Evolutionary conservation across 2,329 filamentous ascomycete species (phyloP).

Genomic region (Fusarium buxicola): DNA sequence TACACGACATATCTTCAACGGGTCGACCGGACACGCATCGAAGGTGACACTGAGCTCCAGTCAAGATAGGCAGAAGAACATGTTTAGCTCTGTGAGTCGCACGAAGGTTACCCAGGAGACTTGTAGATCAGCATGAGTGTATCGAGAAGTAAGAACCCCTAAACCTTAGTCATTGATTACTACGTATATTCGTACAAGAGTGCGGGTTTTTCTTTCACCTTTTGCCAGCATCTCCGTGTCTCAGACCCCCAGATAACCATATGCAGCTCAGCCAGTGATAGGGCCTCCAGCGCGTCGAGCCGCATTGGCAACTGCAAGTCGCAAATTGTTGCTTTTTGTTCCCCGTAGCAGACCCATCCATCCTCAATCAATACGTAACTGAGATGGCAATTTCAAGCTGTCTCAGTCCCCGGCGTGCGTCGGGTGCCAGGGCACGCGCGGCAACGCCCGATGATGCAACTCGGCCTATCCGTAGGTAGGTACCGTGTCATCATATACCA

Average conservation of each 20-base stretch:
- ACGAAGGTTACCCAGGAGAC: background rate
- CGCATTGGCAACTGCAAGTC: slow-evolving; percentile 26
- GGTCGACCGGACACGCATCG: background rate
- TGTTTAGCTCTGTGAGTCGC: too few species aligned
- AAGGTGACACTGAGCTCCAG: background rate
- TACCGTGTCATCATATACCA: slow-evolving; percentile 20
- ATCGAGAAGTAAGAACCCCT: too few species aligned
- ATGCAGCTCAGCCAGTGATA: slow-evolving; percentile 23
- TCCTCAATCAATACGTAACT: background rate
- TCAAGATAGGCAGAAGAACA: too few species aligned
- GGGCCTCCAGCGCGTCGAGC: background rate
- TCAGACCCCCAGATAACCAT: slow-evolving; percentile 6
- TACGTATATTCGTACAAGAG: too few species aligned
- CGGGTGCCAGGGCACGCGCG: slow-evolving; percentile 29
- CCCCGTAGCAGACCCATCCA: slow-evolving; percentile 8
- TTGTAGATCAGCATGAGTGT: background rate
- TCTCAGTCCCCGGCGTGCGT: slow-evolving; percentile 20
- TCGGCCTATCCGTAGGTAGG: slow-evolving; percentile 8
- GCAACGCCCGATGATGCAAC: slow-evolving; percentile 31
- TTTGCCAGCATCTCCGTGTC: slow-evolving; percentile 1
- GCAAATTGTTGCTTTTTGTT: slow-evolving; percentile 12
- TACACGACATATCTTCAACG: slow-evolving; percentile 2
- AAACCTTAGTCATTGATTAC: too few species aligned
- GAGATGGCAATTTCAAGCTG: slow-evolving; percentile 1
- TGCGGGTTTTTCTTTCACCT: background rate